Evolutionary conservation across 2,329 filamentous ascomycete species (phyloP).

Genomic region (Graphilbum sp.): DNA sequence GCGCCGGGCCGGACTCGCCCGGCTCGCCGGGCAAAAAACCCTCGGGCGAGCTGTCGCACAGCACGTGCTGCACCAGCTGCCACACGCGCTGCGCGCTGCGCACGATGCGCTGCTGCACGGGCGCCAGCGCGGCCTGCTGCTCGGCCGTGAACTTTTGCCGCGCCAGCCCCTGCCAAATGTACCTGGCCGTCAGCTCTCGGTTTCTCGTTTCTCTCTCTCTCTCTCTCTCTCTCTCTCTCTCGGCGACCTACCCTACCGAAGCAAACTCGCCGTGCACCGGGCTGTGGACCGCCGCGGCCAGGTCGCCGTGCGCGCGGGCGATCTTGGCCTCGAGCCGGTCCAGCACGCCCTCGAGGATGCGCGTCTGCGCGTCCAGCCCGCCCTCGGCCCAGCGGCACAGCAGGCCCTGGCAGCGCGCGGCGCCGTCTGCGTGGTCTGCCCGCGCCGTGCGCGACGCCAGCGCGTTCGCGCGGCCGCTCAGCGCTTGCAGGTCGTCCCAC

Average conservation of each 20-base stretch:
- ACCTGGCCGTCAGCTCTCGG: slow-evolving; percentile 17
- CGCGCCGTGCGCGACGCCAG: slow-evolving; percentile 57
- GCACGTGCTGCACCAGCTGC: slow-evolving; percentile 54
- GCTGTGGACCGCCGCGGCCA: slow-evolving; percentile 50
- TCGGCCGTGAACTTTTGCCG: slow-evolving; percentile 21
- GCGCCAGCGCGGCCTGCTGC: slow-evolving; percentile 19
- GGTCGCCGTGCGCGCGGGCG: slow-evolving; percentile 41
- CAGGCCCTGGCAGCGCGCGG: slow-evolving; percentile 60
- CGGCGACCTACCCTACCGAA: slow-evolving; percentile 35
- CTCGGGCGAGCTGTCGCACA: slow-evolving; percentile 92
- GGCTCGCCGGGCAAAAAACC: slow-evolving; percentile 66
- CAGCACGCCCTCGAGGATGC: slow-evolving; percentile 41
- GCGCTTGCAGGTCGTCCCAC: slow-evolving; percentile 22
- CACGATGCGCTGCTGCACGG: slow-evolving; percentile 39
- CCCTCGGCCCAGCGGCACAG: slow-evolving; percentile 36
- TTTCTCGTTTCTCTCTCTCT: neutral
- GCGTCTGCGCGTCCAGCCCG: slow-evolving; percentile 23
- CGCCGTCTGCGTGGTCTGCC: slow-evolving; percentile 83
- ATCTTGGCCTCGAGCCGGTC: slow-evolving; percentile 49
- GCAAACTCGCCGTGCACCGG: slow-evolving; percentile 58
- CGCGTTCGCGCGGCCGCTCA: slow-evolving; percentile 35
- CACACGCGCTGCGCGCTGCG: slow-evolving; percentile 54
- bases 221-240: neutral
- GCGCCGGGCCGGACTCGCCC: too few species aligned
- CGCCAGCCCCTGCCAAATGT: slow-evolving; percentile 35